These are phyloP conservation scores for Alternaria angustiovoidea DNA, from an alignment of 2,329 filamentous ascomycete genomes.

Conservation along the genomic window DNA sequence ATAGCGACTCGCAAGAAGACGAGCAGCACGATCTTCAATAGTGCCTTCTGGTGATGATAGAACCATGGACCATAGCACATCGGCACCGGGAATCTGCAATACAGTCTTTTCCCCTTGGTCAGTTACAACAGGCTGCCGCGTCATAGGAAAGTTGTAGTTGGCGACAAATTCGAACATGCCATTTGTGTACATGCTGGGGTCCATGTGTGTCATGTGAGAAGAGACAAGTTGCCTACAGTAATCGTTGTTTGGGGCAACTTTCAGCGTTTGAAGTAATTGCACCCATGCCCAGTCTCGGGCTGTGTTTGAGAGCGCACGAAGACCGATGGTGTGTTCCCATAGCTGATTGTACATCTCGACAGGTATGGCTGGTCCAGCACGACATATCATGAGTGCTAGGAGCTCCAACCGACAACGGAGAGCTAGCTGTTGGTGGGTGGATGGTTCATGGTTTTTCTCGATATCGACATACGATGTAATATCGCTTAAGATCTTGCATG, in stretches of 20 bases:
- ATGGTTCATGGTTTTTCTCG: constrained; percentile 25
- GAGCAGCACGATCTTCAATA: constrained; percentile 74
- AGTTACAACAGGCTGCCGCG: constrained; percentile 22
- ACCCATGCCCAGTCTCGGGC: constrained; percentile 75
- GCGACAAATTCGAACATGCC: constrained; percentile 71
- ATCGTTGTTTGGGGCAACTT: constrained; percentile 30
- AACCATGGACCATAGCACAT: constrained; percentile 85
- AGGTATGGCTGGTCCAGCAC: constrained; percentile 69
- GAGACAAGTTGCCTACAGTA: constrained; percentile 47
- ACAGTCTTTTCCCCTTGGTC: constrained; percentile 38
- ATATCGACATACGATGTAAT: constrained; percentile 45
- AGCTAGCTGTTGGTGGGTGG: constrained; percentile 25
- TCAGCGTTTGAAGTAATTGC: constrained; percentile 36
- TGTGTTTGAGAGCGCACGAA: constrained; percentile 64
- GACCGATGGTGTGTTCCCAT: constrained; percentile 78
- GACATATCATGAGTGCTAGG: constrained; percentile 65
- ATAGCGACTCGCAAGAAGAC: constrained; percentile 77
- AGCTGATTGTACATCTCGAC: constrained; percentile 68
- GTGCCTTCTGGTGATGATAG: constrained; percentile 70
- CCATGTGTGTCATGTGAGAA: constrained; percentile 65
- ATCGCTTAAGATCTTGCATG: constrained; percentile 49
- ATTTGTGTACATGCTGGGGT: constrained; percentile 66
- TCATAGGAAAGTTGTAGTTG: constrained; percentile 45
- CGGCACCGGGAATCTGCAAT: constrained; percentile 63
- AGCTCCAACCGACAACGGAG: constrained; percentile 60